These are phyloP conservation scores for Tetraselmis chui DNA, from an alignment of 139 green algal genomes.

Conservation along the genomic window DNA sequence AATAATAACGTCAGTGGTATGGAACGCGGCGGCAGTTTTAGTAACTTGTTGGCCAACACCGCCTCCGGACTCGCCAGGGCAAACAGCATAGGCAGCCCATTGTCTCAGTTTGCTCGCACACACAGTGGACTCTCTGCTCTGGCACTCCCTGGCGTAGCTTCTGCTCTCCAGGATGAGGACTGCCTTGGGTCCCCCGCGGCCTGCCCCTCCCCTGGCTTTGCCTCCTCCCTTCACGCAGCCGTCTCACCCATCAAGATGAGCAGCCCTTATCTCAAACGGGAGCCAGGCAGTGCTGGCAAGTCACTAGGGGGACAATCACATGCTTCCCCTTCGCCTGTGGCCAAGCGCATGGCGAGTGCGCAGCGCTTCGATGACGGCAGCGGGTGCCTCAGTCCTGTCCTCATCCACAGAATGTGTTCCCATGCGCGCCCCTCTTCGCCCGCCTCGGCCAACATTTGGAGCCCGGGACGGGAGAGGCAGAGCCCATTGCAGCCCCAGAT, in stretches of 20 bases:
- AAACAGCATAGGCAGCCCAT: neutral
- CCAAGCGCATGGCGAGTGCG: too few species aligned
- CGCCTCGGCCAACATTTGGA: neutral
- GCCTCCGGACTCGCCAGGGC: neutral
- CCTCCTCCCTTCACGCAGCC: too few species aligned
- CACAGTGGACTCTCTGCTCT: neutral
- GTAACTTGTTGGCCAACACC: neutral
- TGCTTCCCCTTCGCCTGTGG: too few species aligned
- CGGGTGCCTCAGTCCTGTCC: neutral
- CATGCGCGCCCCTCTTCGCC: neutral
- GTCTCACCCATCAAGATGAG: too few species aligned
- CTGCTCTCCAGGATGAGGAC: neutral
- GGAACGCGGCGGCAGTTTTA: neutral
- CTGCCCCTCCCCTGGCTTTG: too few species aligned
- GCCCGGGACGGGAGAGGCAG: neutral
- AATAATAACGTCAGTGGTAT: too few species aligned
- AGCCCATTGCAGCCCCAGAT: neutral
- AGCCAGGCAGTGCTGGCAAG: too few species aligned
- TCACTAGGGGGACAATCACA: too few species aligned
- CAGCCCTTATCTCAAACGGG: too few species aligned
- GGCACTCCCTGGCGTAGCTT: neutral
- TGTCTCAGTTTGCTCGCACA: neutral
- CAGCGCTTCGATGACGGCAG: too few species aligned
- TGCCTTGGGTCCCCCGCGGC: neutral
- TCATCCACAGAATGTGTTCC: neutral